These are phyloP conservation scores for Myochromella boudieri DNA, from an alignment of 768 basidiomycete species.

Conservation along the genomic window DNA sequence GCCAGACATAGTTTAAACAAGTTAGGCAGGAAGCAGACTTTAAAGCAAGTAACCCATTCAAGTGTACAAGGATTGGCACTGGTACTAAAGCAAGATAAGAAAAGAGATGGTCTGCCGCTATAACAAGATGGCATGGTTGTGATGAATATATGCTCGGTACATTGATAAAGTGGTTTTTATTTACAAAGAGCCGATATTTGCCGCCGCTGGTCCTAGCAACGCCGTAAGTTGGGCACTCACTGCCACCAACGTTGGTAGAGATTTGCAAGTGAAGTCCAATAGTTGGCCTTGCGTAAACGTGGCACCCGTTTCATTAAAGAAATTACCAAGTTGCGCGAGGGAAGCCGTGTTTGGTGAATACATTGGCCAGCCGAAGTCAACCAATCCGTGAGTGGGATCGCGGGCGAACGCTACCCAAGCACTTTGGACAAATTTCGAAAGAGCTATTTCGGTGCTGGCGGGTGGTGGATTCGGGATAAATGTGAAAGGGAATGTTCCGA, in stretches of 20 bases:
- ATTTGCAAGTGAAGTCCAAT: slow-evolving; percentile 15
- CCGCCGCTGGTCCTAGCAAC: background rate
- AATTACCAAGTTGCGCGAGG: slow-evolving; percentile 17
- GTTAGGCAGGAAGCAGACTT: too few relatives aligned
- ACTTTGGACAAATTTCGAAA: slow-evolving; percentile 33
- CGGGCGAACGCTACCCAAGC: slow-evolving; percentile 45
- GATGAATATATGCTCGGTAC: too few relatives aligned
- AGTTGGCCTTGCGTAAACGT: slow-evolving; percentile 16
- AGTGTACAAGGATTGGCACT: too few relatives aligned
- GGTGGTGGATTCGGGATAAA: slow-evolving; percentile 25
- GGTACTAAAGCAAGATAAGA: too few relatives aligned
- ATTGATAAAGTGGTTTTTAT: too few relatives aligned
- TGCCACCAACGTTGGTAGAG: background rate
- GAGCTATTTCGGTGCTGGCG: slow-evolving; percentile 23
- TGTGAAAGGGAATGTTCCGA: slow-evolving; percentile 38
- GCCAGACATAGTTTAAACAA: too few relatives aligned
- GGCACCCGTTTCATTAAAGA: slow-evolving; percentile 15
- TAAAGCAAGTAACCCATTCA: too few relatives aligned
- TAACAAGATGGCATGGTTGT: too few relatives aligned
- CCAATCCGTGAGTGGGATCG: slow-evolving; percentile 32
- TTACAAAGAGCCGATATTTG: background rate
- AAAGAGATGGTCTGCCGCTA: too few relatives aligned
- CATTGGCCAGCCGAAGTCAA: slow-evolving; percentile 24
- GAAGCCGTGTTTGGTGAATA: slow-evolving; percentile 21
- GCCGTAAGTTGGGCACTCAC: slow-evolving; percentile 8